Percentiles rank a stretch among this genome's conserved stretches.
Evolutionary conservation across 2,329 filamentous ascomycete genomes (phyloP).

Genomic region (Cryphonectria parasitica): DNA sequence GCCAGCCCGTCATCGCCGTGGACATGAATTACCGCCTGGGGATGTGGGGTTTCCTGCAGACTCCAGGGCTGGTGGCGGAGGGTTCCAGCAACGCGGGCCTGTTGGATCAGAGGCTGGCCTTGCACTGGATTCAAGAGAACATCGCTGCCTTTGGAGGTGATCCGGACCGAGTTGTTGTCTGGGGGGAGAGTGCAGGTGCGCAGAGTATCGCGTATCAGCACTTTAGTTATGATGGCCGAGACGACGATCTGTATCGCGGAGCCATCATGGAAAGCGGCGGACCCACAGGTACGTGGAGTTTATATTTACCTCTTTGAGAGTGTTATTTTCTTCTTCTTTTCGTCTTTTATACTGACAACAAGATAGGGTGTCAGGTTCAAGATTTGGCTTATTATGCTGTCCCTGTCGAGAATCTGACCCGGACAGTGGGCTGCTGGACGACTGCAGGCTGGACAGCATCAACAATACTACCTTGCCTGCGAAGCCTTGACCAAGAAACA

Average conservation of each 20-base stretch:
- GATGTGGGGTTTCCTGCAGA: slow-evolving; percentile 58
- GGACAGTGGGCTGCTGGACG: slow-evolving; percentile 41
- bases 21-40: slow-evolving; percentile 58
- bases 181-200: slow-evolving; percentile 51
- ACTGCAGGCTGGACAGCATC: slow-evolving; percentile 29
- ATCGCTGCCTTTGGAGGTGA: slow-evolving; percentile 56
- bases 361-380: slow-evolving; percentile 33
- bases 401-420: slow-evolving; percentile 42
- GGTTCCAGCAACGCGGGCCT: slow-evolving; percentile 54
- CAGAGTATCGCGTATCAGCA: slow-evolving; percentile 52
- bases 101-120: slow-evolving; percentile 52
- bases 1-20: slow-evolving; percentile 57
- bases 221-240: slow-evolving; percentile 57
- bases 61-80: slow-evolving; percentile 46
- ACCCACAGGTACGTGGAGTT: slow-evolving; percentile 31
- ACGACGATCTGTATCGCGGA: slow-evolving; percentile 58
- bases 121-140: slow-evolving; percentile 58
- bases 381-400: slow-evolving; percentile 41
- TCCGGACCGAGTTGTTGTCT: slow-evolving; percentile 50
- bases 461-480: slow-evolving; percentile 44
- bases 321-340: too few relatives aligned
- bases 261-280: slow-evolving; percentile 59
- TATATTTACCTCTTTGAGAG: slow-evolving; percentile 3
- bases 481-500: slow-evolving; percentile 37
- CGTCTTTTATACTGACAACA: background rate